Evolutionary conservation across 2,329 filamentous ascomycete species (phyloP).

Genomic region (Alternaria brassicae): DNA sequence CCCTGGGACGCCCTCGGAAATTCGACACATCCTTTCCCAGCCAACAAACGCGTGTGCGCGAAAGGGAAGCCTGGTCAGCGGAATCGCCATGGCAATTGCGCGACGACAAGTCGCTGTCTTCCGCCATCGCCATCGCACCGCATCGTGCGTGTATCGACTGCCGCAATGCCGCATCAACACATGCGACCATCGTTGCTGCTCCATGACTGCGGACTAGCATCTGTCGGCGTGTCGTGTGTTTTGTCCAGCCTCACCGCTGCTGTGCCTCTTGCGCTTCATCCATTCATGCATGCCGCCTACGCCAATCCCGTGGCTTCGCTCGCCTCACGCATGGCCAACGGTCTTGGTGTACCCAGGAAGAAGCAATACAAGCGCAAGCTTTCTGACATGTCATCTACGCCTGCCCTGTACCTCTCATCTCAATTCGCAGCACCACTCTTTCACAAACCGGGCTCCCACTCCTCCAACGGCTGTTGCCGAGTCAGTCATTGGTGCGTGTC

Average conservation of each 20-base stretch:
- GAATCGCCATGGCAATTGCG: neutral
- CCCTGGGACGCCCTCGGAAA: conserved; percentile 11
- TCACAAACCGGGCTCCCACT: neutral
- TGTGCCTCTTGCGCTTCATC: neutral
- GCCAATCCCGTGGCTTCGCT: conserved; percentile 4
- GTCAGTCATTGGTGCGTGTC: conserved; percentile 9
- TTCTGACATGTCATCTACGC: neutral
- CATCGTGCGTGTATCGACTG: conserved; percentile 3
- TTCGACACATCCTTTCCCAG: conserved; percentile 10
- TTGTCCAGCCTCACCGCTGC: conserved; percentile 18
- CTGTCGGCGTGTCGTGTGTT: neutral
- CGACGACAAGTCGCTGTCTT: neutral
- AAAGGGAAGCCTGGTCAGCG: conserved; percentile 1
- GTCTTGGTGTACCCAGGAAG: neutral
- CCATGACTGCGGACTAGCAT: neutral
- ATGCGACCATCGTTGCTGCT: conserved; percentile 4
- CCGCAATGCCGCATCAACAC: neutral
- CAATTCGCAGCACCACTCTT: conserved; percentile 5
- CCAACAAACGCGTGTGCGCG: conserved; percentile 13
- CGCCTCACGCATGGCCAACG: conserved; percentile 11
- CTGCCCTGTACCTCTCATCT: neutral
- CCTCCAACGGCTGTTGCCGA: conserved; percentile 7
- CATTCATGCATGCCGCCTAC: neutral
- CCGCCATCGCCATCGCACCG: conserved; percentile 1
- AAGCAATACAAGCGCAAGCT: neutral